Evolutionary conservation across 1,139 yeast genomes (phyloP).

Genomic region (Saccharomyces hybrid): DNA sequence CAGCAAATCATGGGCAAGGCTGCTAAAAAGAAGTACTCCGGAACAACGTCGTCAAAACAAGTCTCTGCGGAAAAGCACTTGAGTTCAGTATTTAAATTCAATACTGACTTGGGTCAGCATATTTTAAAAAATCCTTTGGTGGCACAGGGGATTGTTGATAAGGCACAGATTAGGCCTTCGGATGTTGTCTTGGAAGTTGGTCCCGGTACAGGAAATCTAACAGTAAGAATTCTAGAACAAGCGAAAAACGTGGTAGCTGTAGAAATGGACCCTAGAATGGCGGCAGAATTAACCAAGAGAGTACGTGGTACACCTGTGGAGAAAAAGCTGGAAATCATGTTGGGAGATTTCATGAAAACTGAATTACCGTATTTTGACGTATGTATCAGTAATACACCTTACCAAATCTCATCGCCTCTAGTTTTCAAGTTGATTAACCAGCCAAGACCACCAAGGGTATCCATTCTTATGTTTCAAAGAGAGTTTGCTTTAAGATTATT

Average conservation of each 20-base stretch:
- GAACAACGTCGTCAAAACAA: conserved; percentile 38
- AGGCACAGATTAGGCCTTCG: conserved; percentile 86
- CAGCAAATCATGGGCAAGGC: conserved; percentile 29
- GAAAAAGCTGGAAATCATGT: conserved; percentile 78
- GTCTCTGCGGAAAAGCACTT: conserved; percentile 63
- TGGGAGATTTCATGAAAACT: conserved; percentile 95
- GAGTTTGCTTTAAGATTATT: conserved; percentile 89
- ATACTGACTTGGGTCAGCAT: conserved; percentile 95
- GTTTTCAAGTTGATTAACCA: conserved; percentile 87
- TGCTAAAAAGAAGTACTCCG: conserved; percentile 32
- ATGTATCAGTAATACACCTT: conserved; percentile 95
- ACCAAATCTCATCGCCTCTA: conserved; percentile 93
- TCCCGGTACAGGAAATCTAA: conserved; percentile 98
- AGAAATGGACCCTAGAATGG: conserved; percentile 99
- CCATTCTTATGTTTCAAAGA: conserved; percentile 95
- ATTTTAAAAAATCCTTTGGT: conserved; percentile 91
- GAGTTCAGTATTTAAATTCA: conserved; percentile 88
- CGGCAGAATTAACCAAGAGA: conserved; percentile 94
- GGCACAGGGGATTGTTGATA: conserved; percentile 97
- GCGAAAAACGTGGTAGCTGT: conserved; percentile 87
- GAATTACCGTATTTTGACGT: conserved; percentile 93
- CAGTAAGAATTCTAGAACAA: conserved; percentile 85
- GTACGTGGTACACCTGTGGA: conserved; percentile 94
- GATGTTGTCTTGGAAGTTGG: conserved; percentile 95
- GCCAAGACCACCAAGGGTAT: conserved; percentile 91